Evolutionary conservation across 202 grass and related monocot species (phyloP).

Genomic region (Panicum virgatum): DNA sequence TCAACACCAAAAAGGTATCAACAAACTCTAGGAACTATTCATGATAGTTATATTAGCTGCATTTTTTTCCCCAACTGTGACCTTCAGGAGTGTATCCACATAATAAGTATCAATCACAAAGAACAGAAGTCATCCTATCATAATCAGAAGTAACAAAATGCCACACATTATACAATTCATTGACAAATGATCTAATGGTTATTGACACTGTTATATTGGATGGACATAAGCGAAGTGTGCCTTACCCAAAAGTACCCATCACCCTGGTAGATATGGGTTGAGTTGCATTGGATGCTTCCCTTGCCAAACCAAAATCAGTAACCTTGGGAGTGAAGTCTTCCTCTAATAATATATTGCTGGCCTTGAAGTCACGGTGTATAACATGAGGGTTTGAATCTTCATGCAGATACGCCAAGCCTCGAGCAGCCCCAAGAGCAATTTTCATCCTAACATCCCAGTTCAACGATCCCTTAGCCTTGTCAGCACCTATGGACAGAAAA

Average conservation of each 20-base stretch:
- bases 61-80: background rate
- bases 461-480: slow-evolving; percentile 71
- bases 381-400: slow-evolving; percentile 96
- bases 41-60: background rate
- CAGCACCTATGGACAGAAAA: slow-evolving; percentile 53
- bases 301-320: slow-evolving; percentile 97
- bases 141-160: background rate
- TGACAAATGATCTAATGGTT: background rate
- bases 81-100: background rate
- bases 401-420: slow-evolving; percentile 95
- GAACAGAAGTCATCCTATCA: background rate
- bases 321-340: slow-evolving; percentile 98
- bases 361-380: slow-evolving; percentile 97
- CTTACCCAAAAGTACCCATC: slow-evolving; percentile 99
- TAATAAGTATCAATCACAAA: slow-evolving; percentile 1
- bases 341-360: slow-evolving; percentile 89
- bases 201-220: slow-evolving; percentile 8
- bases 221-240: slow-evolving; percentile 3
- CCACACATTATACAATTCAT: background rate
- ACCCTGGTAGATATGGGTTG: slow-evolving; percentile 85
- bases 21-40: background rate
- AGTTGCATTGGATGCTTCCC: slow-evolving; percentile 80
- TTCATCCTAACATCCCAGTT: slow-evolving; percentile 94
- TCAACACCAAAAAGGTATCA: slow-evolving; percentile 7
- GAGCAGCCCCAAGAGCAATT: slow-evolving; percentile 92